phyloP scores from a whole-genome alignment of 176 grass and related monocot genomes.

The Aegilops umbellulata region DNA sequence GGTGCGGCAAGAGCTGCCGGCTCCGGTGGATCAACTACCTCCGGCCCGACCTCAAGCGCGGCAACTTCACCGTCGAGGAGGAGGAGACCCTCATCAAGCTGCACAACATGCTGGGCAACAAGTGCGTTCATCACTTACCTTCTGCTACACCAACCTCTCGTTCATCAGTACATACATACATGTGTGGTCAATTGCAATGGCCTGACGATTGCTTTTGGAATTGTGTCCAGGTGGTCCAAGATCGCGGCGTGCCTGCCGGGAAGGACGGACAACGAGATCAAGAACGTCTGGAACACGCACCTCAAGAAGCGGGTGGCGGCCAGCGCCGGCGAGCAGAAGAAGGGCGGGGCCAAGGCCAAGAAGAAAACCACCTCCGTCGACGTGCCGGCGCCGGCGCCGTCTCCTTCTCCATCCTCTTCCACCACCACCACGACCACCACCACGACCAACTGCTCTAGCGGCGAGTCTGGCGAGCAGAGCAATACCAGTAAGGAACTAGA shows the following conservation, averaged over 20 bases:
- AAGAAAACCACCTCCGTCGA: conserved; percentile 9
- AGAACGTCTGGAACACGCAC: conserved; percentile 99
- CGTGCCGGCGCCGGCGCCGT: not conserved
- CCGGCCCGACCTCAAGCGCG: conserved; percentile 88
- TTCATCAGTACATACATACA: too few relatives aligned
- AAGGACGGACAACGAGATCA: conserved; percentile 99
- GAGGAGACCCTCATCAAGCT: conserved; percentile 75
- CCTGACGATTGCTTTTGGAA: not conserved
- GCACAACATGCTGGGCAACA: conserved; percentile 77
- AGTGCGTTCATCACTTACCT: conserved; percentile 28
- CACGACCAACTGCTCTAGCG: conserved; percentile 35
- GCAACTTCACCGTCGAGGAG: conserved; percentile 78
- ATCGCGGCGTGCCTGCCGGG: conserved; percentile 82
- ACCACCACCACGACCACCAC: conserved; percentile 11
- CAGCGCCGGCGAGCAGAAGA: not conserved
- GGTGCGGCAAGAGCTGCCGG: conserved; percentile 93
- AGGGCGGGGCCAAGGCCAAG: conserved; percentile 18
- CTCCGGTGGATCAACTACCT: conserved; percentile 99
- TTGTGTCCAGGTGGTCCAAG: conserved; percentile 68
- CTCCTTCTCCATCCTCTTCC: conserved; percentile 36
- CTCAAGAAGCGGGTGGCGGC: conserved; percentile 66
- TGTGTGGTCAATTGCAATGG: not conserved
- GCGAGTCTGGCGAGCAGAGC: conserved; percentile 46
- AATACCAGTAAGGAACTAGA: conserved; percentile 19
- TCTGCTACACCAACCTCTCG: rapidly evolving